Percentiles rank a stretch among this genome's conserved stretches.
Conservation (phyloP, 345 rosid species). For the Euclidium syriacum region DNA sequence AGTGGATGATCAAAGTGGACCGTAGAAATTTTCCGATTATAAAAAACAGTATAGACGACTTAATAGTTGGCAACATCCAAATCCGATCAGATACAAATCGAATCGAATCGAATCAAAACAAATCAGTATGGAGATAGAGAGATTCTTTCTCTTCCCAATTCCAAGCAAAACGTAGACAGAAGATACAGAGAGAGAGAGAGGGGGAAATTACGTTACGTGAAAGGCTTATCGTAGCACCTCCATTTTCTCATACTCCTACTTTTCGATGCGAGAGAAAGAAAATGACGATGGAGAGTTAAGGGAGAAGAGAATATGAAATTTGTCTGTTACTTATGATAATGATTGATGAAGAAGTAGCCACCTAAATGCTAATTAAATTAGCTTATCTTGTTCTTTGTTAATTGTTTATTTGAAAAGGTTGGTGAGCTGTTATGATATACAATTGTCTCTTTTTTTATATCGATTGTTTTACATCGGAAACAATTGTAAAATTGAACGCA, state of each 20-base stretch:
- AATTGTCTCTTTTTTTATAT: no score
- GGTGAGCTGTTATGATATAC: no score
- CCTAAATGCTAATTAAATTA: neutral
- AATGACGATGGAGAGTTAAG: neutral
- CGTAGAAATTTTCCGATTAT: no score
- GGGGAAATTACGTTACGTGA: neutral
- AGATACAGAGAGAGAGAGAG: no score
- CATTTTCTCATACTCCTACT: neutral
- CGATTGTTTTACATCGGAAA: no score
- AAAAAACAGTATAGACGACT: no score
- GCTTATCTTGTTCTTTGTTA: neutral
- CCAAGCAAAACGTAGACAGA: neutral
- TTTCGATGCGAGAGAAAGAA: neutral
- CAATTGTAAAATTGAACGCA: no score
- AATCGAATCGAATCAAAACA: neutral
- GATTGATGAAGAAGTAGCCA: neutral
- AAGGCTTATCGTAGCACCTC: neutral
- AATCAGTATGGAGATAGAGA: neutral
- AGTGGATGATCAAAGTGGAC: no score
- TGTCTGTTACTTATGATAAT: neutral
- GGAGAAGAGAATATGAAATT: neutral
- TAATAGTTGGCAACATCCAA: neutral
- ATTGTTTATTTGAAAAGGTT: neutral
- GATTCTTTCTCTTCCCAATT: neutral
- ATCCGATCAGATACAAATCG: neutral